Conservation (phyloP, 371 early-diverging fungal genomes). For the Dentiscutata heterogama region DNA sequence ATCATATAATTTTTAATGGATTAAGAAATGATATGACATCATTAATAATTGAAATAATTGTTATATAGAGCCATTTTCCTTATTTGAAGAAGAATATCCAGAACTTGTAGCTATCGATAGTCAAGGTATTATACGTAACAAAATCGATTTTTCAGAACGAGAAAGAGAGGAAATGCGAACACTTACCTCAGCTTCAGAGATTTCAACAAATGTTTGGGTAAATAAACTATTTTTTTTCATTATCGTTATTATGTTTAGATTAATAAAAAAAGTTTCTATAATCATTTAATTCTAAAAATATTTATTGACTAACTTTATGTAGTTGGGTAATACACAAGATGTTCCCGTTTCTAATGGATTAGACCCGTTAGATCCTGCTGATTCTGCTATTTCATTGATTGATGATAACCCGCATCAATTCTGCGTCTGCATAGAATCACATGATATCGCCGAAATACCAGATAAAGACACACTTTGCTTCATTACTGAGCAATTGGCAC, state of each 20-base stretch:
- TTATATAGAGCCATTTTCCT: conserved; percentile 57
- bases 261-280: too few species aligned
- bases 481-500: conserved; percentile 55
- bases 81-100: conserved; percentile 62
- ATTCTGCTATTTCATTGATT: conserved; percentile 48
- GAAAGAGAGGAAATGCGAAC: conserved; percentile 67
- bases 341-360: conserved; percentile 55
- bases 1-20: neutral
- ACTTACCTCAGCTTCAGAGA: conserved; percentile 65
- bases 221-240: conserved; percentile 27
- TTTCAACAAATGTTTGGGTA: conserved; percentile 70
- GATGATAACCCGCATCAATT: conserved; percentile 62
- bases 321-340: conserved; percentile 72
- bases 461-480: conserved; percentile 55
- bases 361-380: conserved; percentile 27
- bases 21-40: neutral
- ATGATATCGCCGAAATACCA: conserved; percentile 67
- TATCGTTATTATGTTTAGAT: too few species aligned
- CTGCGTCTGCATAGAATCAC: conserved; percentile 70
- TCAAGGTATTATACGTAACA: conserved; percentile 54
- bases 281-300: neutral
- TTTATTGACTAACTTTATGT: conserved; percentile 3
- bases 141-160: conserved; percentile 61
- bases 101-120: conserved; percentile 60
- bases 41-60: neutral